Evolutionary conservation across 768 basidiomycete species (phyloP), one percentile per base, ranked within the genome.

Genomic region (Boletus rubescentipes): DNA sequence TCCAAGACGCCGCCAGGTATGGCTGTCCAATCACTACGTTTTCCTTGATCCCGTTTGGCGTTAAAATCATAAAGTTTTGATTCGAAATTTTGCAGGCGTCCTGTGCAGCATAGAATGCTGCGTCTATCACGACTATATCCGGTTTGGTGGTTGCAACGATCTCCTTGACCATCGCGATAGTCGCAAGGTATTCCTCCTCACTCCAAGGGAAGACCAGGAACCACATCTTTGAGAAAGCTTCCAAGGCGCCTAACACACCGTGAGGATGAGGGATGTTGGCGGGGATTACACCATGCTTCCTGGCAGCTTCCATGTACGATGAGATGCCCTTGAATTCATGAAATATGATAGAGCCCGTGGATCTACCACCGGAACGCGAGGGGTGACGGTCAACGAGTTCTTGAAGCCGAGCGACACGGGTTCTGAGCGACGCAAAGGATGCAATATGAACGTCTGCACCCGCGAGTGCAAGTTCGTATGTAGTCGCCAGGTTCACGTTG

Each of bases 391-490:
- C n/a, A 11, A 42, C 10, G 21, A 43, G 34, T n/a, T 54, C 60
- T 43, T 49, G 52, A 21, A 61, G 21, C 14, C 37, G 49, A 9
- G 29, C 23, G 11, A 61, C 21, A 15, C 60, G 55, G 18, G 39
- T 2, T 46, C 16, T 10, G 39, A 61, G 60, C 2, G 55, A 14
- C 18, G 46, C n/a, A 9, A 58, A 61, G 12, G 53, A 61, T 1
- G 60, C 53, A 3, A 61, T 46, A 18, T n/a, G 20, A 11, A 61
- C 53, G 30, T 58, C 37, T 8, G 34, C 49, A 3, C 52, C 55
- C 6, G 43, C 43, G 11, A 61, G 44, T 4, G 46, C 61, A 6
- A 61, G 61, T 29, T 61, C 60, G 9, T 58, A 61, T 12, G 60
- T 23, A 8, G 41, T 58, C n/a, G 60, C 55, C 10, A 60, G 51